A percentile compares a stretch with the other conserved stretches of the same genome.
Evolutionary conservation across 495 filamentous ascomycete genomes (phyloP).

Genomic region (Thermothielavioides terrestris): DNA sequence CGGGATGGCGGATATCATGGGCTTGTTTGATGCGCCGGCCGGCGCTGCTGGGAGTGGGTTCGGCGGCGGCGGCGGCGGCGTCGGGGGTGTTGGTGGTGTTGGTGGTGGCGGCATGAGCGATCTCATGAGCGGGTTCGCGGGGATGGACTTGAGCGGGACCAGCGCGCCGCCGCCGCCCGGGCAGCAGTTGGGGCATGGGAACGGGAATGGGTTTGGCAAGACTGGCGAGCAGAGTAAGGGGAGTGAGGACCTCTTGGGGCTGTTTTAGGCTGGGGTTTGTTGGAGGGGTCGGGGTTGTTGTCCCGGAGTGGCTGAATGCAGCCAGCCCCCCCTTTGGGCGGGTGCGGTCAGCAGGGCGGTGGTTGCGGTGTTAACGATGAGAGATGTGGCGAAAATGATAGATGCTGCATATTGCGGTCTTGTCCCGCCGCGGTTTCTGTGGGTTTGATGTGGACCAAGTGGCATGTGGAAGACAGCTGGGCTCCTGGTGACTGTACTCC

Average conservation of each 20-base stretch:
- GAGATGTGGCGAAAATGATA: too few relatives aligned
- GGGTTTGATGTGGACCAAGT: too few relatives aligned
- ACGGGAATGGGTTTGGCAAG: background rate
- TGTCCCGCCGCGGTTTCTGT: too few relatives aligned
- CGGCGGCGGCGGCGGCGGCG: background rate
- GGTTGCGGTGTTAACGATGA: too few relatives aligned
- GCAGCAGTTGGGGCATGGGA: slow-evolving; percentile 34
- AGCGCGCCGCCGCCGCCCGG: slow-evolving; percentile 50
- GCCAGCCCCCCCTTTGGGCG: too few relatives aligned
- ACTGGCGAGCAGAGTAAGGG: slow-evolving; percentile 47
- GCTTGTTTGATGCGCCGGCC: slow-evolving; percentile 56
- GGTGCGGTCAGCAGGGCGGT: too few relatives aligned
- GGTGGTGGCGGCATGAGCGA: slow-evolving; percentile 38
- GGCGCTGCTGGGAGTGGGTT: slow-evolving; percentile 24
- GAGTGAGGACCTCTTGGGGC: slow-evolving; percentile 81
- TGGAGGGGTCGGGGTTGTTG: too few relatives aligned
- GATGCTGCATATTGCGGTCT: too few relatives aligned
- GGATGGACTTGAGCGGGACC: slow-evolving; percentile 60
- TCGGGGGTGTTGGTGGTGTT: background rate
- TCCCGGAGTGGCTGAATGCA: too few relatives aligned
- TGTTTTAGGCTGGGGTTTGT: slow-evolving; percentile 58
- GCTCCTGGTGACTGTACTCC: too few relatives aligned
- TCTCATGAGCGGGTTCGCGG: slow-evolving; percentile 77
- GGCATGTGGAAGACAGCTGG: too few relatives aligned
- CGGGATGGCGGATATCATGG: slow-evolving; percentile 86